A percentile compares a stretch with the other conserved stretches of the same genome.
Conservation (phyloP, 176 grass and related monocot genomes). For the Melocanna baccifera region DNA sequence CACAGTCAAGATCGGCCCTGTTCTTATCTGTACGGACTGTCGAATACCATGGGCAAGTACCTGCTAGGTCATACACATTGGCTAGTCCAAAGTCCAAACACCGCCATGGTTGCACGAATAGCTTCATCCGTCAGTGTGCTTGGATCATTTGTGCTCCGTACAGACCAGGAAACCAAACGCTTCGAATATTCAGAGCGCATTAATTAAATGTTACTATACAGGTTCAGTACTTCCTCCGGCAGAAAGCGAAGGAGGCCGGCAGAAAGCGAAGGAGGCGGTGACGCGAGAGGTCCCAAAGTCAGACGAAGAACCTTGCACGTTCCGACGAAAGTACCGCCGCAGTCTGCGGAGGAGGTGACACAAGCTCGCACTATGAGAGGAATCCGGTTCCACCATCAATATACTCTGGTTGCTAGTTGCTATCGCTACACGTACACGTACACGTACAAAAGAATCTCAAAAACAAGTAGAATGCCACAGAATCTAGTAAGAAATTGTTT, state of each 20-base stretch:
- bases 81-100: too few relatives aligned
- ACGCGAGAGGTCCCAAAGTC: slow-evolving; percentile 32
- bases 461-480: background rate
- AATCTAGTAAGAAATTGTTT: slow-evolving; percentile 16
- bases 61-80: too few relatives aligned
- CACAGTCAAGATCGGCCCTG: background rate
- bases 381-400: background rate
- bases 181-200: background rate
- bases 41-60: background rate
- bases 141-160: background rate
- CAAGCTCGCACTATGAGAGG: background rate
- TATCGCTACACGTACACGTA: background rate
- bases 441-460: background rate
- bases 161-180: background rate
- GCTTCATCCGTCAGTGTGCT: background rate
- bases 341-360: background rate
- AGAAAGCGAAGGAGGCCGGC: background rate
- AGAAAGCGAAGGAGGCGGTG: slow-evolving; percentile 10
- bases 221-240: background rate
- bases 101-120: too few relatives aligned
- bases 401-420: background rate
- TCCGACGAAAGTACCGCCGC: background rate
- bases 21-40: background rate
- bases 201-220: background rate
- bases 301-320: slow-evolving; percentile 20